These are phyloP conservation scores for Rhipidocladum racemiflorum DNA, from an alignment of 176 grass and related monocot species.

Conservation along the genomic window DNA sequence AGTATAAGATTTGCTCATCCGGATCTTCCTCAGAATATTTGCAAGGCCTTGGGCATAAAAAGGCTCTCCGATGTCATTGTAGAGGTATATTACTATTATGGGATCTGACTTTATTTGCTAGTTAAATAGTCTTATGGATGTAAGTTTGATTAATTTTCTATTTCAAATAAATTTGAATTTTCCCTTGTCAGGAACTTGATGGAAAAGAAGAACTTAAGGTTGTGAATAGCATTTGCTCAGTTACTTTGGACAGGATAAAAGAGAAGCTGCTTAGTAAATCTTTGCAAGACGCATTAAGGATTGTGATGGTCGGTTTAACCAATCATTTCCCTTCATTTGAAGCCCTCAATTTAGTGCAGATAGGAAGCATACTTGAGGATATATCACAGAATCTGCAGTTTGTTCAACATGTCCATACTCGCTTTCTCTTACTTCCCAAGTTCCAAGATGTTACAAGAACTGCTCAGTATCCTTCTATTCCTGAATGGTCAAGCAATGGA, in stretches of 20 bases:
- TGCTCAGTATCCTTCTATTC: slow-evolving; percentile 37
- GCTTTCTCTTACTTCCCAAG: slow-evolving; percentile 72
- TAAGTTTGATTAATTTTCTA: not conserved
- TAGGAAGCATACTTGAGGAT: slow-evolving; percentile 55
- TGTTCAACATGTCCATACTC: slow-evolving; percentile 67
- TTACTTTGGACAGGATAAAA: slow-evolving; percentile 59
- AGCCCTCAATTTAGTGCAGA: slow-evolving; percentile 55
- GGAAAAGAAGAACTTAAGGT: slow-evolving; percentile 50
- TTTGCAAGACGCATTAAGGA: slow-evolving; percentile 60
- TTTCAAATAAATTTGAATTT: slow-evolving; percentile 13
- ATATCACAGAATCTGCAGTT: slow-evolving; percentile 72
- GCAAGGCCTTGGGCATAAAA: slow-evolving; percentile 66
- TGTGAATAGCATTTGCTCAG: slow-evolving; percentile 64
- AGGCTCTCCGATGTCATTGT: slow-evolving; percentile 76
- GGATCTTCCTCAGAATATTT: slow-evolving; percentile 76
- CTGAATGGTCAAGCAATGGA: slow-evolving; percentile 69
- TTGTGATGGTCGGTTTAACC: slow-evolving; percentile 58
- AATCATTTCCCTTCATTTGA: slow-evolving; percentile 84
- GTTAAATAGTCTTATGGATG: slow-evolving; percentile 10
- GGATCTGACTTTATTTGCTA: not conserved
- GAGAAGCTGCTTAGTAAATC: slow-evolving; percentile 69
- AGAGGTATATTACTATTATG: slow-evolving; percentile 55
- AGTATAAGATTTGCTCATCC: slow-evolving; percentile 88
- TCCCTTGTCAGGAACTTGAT: slow-evolving; percentile 76
- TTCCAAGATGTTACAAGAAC: slow-evolving; percentile 67